Evolutionary conservation across 2,329 filamentous ascomycete genomes (phyloP), one percentile per base, ranked within the genome.

Genomic region (Ophiostoma montium): DNA sequence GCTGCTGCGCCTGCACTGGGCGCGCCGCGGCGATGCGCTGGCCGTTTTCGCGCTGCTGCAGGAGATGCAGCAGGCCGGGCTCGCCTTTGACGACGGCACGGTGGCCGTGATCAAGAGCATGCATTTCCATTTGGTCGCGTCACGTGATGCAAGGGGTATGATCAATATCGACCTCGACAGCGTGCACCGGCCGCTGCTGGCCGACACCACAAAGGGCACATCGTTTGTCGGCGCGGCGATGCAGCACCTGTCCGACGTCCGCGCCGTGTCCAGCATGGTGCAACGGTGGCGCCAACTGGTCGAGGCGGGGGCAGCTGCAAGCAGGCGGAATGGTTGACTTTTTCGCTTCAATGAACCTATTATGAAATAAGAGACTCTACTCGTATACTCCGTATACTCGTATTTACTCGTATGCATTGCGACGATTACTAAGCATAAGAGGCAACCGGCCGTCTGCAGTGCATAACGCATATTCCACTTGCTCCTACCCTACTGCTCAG

Each of bases 11-110:
- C 71, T 81, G 19, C 68, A 78, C 49, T 86, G 81, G 76, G 62
- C 66, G 32, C 73, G 76, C 11, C 75, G 76, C 54, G 71, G 76
- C 19, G 77, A 86, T 57, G 67, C 77, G 2, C 54, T 59, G 3
- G 68, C 69, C 1, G 73, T 83, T 21, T 63, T 78, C 46, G 65
- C 70, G 4, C 60, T 82, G 2, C 64, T 86, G 5, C 67, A 72
- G 38, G 81, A 86, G 63, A 85, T 86, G 82, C 71, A 74, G 36
- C 67, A 72, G 32, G 71, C 74, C 1, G 80, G 80, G 0, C 65
- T 85, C 5, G 71, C 72, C 44, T 76, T 75, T 52, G 72, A 83
- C 55, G 53, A 57, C 11, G 62, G 62, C 19, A 78, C 75, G 0
- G 59, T 68, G n/a, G 54, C 53, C 8, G 53, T 71, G 15, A 50